Evolutionary conservation across 139 green algal species (phyloP), one percentile per base, ranked within the genome.

Genomic region (Tetraselmis striata): DNA sequence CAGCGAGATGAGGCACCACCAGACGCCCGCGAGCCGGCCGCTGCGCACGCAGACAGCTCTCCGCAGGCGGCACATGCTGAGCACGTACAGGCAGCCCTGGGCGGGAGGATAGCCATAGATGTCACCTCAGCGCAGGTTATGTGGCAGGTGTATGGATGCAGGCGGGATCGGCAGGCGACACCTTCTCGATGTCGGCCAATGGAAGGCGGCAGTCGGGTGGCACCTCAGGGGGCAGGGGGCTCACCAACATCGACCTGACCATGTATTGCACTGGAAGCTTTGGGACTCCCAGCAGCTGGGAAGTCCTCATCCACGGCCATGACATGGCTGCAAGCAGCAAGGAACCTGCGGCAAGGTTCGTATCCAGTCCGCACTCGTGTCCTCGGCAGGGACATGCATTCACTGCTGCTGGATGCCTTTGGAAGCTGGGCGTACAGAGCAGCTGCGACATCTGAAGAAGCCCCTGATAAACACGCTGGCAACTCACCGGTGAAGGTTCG

Each of bases 401-500:
- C 29, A 58, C 11, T 79, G 45, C 45, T 67, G 45, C 5, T 67
- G 45, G 45, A 67, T 67, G 45, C 5, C 45, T 5, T 67, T 67
- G 45, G 45, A 25, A 18, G 11, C 18, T 67, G 45, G 5, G 45
- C 45, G 45, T n/a, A n/a, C n/a, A n/a, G n/a, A n/a, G n/a, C n/a
- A n/a, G n/a, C n/a, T n/a, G n/a, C n/a, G n/a, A n/a, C n/a, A n/a
- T n/a, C n/a, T n/a, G n/a, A n/a, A n/a, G n/a, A n/a, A n/a, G n/a
- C n/a, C n/a, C n/a, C n/a, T n/a, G n/a, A n/a, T n/a, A n/a, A n/a
- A n/a, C n/a, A n/a, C n/a, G n/a, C n/a, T n/a, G n/a, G 86, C 27
- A 77, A 25, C 77, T 31, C 27, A 86, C 90, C 94, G 0, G 93
- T 23, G 29, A 97, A 97, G 5, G 92, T 95, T 24, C 94, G 82